Percentiles rank a stretch among this genome's conserved stretches.
phyloP scores from a whole-genome alignment of 441 rosid species.

The Gossypium davidsonii region DNA sequence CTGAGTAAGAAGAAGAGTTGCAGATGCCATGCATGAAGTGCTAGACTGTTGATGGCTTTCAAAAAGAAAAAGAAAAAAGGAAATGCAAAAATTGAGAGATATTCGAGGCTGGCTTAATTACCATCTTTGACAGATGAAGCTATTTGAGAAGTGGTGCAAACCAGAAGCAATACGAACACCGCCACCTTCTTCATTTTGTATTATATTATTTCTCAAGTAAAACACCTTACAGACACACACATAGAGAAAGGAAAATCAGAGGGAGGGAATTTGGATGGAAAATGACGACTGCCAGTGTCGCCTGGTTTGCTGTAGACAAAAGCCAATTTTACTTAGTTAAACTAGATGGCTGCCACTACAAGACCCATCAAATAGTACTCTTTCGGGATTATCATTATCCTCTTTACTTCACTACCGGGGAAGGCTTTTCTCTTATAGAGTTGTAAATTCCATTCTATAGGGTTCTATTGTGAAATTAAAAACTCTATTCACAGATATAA shows the following conservation, averaged over 20 bases:
- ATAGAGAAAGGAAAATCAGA: not conserved
- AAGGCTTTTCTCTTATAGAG: too few species aligned
- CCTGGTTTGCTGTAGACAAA: slow-evolving; percentile 16
- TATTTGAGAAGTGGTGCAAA: not conserved
- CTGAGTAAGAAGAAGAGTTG: too few species aligned
- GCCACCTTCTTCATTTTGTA: not conserved
- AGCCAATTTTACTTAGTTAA: slow-evolving; percentile 23
- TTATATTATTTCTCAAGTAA: too few species aligned
- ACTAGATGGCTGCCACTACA: slow-evolving; percentile 38
- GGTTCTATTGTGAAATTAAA: too few species aligned
- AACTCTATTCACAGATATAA: too few species aligned
- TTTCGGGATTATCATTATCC: not conserved
- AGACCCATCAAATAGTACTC: not conserved
- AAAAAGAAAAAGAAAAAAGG: too few species aligned
- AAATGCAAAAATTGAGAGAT: not conserved
- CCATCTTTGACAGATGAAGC: not conserved
- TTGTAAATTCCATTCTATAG: too few species aligned
- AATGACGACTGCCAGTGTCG: not conserved
- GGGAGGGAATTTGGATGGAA: slow-evolving; percentile 6
- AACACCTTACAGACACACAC: too few species aligned
- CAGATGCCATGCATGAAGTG: too few species aligned
- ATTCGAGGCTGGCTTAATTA: not conserved
- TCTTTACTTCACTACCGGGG: too few species aligned
- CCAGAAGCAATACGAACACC: not conserved
- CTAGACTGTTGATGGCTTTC: too few species aligned